These are phyloP conservation scores for Ophiorrhiza pumila DNA, from an alignment of 257 asterid species.

Conservation along the genomic window DNA sequence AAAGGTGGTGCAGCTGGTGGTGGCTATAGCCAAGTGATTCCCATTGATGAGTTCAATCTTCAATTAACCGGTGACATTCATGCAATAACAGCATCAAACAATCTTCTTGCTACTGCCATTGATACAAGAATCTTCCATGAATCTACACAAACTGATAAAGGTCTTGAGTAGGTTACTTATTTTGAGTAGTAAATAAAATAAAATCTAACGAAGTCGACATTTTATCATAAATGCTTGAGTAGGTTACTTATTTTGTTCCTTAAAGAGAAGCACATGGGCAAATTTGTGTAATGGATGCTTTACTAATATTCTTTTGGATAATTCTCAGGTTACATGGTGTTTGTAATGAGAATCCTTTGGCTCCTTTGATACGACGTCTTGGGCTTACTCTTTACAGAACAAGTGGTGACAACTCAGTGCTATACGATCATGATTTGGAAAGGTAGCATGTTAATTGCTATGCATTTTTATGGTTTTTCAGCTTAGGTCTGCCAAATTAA, in stretches of 20 bases:
- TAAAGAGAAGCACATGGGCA: not conserved
- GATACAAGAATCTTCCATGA: constrained; percentile 92
- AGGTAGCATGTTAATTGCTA: no score
- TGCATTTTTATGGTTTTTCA: no score
- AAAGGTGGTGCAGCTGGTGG: constrained; percentile 99
- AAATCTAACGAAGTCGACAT: no score
- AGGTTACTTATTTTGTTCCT: not conserved
- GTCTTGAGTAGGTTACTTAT: no score
- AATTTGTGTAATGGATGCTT: not conserved
- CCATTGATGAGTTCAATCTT: constrained; percentile 98
- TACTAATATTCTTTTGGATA: constrained; percentile 4
- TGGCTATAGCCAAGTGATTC: constrained; percentile 98
- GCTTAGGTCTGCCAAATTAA: no score
- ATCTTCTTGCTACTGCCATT: constrained; percentile 95
- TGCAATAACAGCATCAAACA: constrained; percentile 96
- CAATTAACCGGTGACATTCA: constrained; percentile 97
- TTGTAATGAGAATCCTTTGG: no score
- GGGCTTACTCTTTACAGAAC: no score
- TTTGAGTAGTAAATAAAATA: no score
- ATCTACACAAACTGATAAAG: constrained; percentile 85
- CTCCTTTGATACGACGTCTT: no score
- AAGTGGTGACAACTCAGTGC: no score
- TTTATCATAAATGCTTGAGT: no score
- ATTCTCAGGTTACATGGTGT: constrained; percentile 88
- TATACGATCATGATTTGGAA: no score